Base-by-base conservation (phyloP, 2,329 filamentous ascomycete genomes). In the Nemania bipapillata region DNA sequence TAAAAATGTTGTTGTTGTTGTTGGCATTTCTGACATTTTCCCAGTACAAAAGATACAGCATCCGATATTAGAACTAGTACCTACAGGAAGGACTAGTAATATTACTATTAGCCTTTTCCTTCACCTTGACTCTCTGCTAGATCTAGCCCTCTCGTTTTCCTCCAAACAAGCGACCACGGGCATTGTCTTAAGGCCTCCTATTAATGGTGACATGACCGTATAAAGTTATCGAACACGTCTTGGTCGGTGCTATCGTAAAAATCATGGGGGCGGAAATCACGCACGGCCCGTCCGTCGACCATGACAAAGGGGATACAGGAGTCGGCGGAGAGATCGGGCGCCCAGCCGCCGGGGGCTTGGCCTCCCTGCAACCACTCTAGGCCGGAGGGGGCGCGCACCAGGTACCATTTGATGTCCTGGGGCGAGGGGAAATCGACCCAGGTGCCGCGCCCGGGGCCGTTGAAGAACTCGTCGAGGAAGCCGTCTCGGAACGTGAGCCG, bases 361-460 rank as follows among this genome's bases (percentile, higher is more conserved):
- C 30, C 47, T 22, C 32, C 35, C 47, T 61, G 30, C 8, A 42
- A 9, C 47, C 49, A 61, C 47, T n/a, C 15, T 22, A 15, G 1
- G 22, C 47, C 47, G 3, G 4, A 1, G 15, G 58, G 22, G 30
- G 47, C 1, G 32, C 20, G 45, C 22, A 61, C 22, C 22, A 1
- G 42, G 30, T 40, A 53, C 58, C 58, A 61, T 32, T 61, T 61
- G 45, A 61, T 53, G 47, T 61, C 47, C 35, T 30, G 12, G 32
- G 4, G 12, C 4, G 57, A 60, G n/a, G 57, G 57, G 17, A 60
- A 40, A 32, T 40, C 20, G 20, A 52, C 15, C 55, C 37, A 58
- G n/a, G 6, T 1, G n/a, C 32, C 15, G 17, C 42, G 26, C 11
- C 37, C 6, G 24, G 35, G 24, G 26, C 50, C 45, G 22, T 9